These are phyloP conservation scores for Rhodotorula sp. DNA, from an alignment of 1,284 basidiomycete genomes.

Conservation along the genomic window DNA sequence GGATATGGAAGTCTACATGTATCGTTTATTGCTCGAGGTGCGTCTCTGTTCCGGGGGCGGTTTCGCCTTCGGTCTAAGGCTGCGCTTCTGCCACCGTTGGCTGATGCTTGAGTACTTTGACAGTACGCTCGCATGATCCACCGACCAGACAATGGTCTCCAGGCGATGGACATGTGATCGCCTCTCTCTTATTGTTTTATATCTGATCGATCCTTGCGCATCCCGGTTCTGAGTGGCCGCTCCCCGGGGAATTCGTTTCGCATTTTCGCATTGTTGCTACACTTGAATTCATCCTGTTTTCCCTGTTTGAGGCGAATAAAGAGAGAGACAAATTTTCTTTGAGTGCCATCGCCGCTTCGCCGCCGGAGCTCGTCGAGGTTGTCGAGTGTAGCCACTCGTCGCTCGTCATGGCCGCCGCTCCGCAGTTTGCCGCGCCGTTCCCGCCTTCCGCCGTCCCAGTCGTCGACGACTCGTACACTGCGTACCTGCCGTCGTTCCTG, in stretches of 20 bases:
- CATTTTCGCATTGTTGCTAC: too few relatives aligned
- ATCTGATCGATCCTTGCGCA: neutral
- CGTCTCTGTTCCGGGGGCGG: neutral
- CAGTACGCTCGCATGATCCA: neutral
- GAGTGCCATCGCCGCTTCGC: too few relatives aligned
- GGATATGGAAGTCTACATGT: conserved; percentile 31
- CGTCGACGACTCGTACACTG: conserved; percentile 27
- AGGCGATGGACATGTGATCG: neutral
- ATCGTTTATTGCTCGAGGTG: conserved; percentile 33
- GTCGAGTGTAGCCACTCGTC: neutral
- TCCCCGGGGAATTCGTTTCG: too few relatives aligned
- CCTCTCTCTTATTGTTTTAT: neutral
- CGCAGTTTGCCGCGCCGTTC: conserved; percentile 28
- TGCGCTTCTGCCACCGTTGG: too few relatives aligned
- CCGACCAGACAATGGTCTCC: neutral
- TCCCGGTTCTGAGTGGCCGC: too few relatives aligned
- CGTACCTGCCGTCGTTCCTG: conserved; percentile 30
- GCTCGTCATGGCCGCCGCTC: conserved; percentile 17
- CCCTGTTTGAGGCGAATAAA: neutral
- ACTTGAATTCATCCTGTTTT: neutral
- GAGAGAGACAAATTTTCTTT: neutral
- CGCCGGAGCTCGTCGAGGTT: too few relatives aligned
- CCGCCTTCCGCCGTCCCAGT: conserved; percentile 2
- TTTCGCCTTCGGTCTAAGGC: neutral
- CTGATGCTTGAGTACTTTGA: neutral